These are phyloP conservation scores for Solanum lignicaule DNA, from an alignment of 257 asterid species.

Conservation along the genomic window DNA sequence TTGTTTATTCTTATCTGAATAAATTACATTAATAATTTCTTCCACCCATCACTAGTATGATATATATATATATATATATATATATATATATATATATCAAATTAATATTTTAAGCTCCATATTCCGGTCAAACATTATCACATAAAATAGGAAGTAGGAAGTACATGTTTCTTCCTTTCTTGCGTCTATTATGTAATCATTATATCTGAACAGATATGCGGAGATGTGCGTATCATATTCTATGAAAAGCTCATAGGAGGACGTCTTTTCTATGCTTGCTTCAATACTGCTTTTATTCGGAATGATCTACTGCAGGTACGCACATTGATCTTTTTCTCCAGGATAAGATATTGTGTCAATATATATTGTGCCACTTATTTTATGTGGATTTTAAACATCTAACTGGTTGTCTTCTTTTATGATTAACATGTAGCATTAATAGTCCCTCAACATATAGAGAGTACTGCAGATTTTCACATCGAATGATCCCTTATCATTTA, in stretches of 20 bases:
- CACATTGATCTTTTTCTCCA: background rate
- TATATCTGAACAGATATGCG: slow-evolving; percentile 26
- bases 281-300: slow-evolving; percentile 66
- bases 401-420: background rate
- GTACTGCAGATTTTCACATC: background rate
- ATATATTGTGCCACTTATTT: background rate
- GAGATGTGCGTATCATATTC: slow-evolving; percentile 65
- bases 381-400: background rate
- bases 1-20: background rate
- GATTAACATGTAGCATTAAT: background rate
- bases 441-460: background rate
- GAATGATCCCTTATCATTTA: background rate
- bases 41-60: background rate
- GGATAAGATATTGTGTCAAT: background rate
- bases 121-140: background rate
- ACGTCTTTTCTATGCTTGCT: slow-evolving; percentile 67
- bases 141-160: background rate
- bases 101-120: background rate
- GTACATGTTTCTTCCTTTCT: background rate
- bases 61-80: background rate
- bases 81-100: background rate
- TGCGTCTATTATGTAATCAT: background rate
- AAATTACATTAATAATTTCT: background rate
- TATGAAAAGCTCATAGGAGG: slow-evolving; percentile 68
- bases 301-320: slow-evolving; percentile 59